A percentile compares a stretch with the other conserved stretches of the same genome.
Conservation (phyloP, 768 basidiomycete genomes). For the Galerina marginata region DNA sequence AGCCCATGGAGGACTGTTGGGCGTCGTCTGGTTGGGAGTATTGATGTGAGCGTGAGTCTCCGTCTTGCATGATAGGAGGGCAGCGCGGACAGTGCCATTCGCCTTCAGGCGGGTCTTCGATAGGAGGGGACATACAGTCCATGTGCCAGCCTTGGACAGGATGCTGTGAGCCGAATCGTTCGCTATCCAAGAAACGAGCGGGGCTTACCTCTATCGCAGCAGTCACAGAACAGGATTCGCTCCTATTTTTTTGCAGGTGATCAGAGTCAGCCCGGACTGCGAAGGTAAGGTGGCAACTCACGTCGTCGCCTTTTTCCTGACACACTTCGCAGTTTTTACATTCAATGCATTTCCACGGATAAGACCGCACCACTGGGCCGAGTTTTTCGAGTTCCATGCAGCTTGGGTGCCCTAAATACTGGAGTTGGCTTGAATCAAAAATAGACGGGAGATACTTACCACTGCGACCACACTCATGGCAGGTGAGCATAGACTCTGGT, state of each 20-base stretch:
- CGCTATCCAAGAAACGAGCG: constrained; percentile 5
- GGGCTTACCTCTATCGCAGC: constrained; percentile 81
- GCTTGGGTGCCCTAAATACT: constrained; percentile 74
- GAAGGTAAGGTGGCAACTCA: constrained; percentile 46
- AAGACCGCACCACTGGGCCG: constrained; percentile 65
- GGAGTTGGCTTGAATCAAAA: constrained; percentile 10
- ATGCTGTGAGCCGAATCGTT: constrained; percentile 3
- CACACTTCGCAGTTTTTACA: constrained; percentile 95
- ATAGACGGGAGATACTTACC: constrained; percentile 48
- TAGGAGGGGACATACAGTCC: constrained; percentile 76
- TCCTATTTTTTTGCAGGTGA: constrained; percentile 48
- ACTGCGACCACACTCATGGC: constrained; percentile 81
- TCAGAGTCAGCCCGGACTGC: constrained; percentile 14
- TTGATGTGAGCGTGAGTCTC: background rate
- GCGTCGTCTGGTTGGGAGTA: constrained; percentile 8
- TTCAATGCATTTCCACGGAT: constrained; percentile 88
- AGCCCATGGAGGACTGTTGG: constrained; percentile 14
- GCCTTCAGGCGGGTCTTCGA: constrained; percentile 74
- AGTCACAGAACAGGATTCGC: constrained; percentile 89
- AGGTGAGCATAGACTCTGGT: constrained; percentile 76
- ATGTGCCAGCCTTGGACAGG: constrained; percentile 75
- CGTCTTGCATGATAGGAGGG: constrained; percentile 37
- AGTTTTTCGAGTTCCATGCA: constrained; percentile 74
- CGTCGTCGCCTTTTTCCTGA: constrained; percentile 84
- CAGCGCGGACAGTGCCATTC: constrained; percentile 80